These are phyloP conservation scores for Paragyromitra xinjiangensis DNA, from an alignment of 495 filamentous ascomycete genomes.

Conservation along the genomic window DNA sequence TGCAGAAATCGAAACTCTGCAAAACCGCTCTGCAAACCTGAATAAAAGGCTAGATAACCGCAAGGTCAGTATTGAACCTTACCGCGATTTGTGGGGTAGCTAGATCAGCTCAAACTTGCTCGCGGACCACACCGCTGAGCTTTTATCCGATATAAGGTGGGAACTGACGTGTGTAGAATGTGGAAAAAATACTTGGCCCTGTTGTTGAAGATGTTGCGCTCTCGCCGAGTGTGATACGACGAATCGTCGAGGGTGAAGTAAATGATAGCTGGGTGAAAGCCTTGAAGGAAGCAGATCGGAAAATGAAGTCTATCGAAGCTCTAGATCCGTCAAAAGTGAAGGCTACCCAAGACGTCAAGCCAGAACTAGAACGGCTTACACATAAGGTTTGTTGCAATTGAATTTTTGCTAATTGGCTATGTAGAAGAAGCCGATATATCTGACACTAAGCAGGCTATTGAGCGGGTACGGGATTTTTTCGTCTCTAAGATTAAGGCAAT, in stretches of 20 bases:
- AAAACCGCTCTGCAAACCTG: slow-evolving; percentile 81
- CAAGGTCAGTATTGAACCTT: slow-evolving; percentile 60
- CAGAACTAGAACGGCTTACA: slow-evolving; percentile 81
- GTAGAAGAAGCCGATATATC: slow-evolving; percentile 26
- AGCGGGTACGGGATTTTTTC: slow-evolving; percentile 91
- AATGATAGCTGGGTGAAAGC: slow-evolving; percentile 90
- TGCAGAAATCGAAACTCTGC: slow-evolving; percentile 91
- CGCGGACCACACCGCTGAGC: not conserved
- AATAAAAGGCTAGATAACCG: slow-evolving; percentile 90
- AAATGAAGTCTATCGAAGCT: slow-evolving; percentile 73
- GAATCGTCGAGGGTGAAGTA: slow-evolving; percentile 85
- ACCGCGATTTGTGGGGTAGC: not conserved
- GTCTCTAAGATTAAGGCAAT: slow-evolving; percentile 93
- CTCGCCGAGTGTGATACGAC: slow-evolving; percentile 79
- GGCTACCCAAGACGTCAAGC: slow-evolving; percentile 81
- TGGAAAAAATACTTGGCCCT: slow-evolving; percentile 87
- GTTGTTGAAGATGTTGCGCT: slow-evolving; percentile 91
- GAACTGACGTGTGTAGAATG: slow-evolving; percentile 60
- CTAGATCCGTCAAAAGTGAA: slow-evolving; percentile 72
- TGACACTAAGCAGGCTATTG: slow-evolving; percentile 70
- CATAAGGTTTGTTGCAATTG: slow-evolving; percentile 68
- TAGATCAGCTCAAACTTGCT: not conserved
- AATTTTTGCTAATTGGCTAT: slow-evolving; percentile 9
- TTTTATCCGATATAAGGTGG: not conserved
- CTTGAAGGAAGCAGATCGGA: slow-evolving; percentile 82